Evolutionary conservation across 2,329 filamentous ascomycete genomes (phyloP).

Genomic region (Ampelomyces quisqualis): DNA sequence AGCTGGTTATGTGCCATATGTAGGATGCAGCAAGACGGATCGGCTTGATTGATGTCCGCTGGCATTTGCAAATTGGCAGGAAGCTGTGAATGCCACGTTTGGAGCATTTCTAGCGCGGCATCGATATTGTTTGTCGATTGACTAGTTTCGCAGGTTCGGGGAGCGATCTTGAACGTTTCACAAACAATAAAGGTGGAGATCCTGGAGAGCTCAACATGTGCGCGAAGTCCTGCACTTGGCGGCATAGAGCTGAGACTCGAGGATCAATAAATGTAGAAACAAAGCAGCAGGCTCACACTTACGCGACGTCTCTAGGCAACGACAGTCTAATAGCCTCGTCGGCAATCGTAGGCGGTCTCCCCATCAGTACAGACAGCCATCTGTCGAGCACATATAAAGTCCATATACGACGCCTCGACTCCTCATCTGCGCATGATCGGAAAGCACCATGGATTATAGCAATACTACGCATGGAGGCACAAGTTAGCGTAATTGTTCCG

Average conservation of each 20-base stretch:
- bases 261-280: constrained; percentile 12
- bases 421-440: constrained; percentile 19
- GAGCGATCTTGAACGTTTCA: constrained; percentile 28
- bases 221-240: constrained; percentile 23
- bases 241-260: constrained; percentile 23
- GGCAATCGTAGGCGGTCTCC: constrained; percentile 26
- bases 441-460: constrained; percentile 30
- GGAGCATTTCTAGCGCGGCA: constrained; percentile 22
- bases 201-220: constrained; percentile 24
- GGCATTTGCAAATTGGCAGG: constrained; percentile 16
- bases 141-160: constrained; percentile 10
- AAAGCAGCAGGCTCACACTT: constrained; percentile 15
- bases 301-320: constrained; percentile 23
- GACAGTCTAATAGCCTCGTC: constrained; percentile 29
- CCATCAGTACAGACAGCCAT: constrained; percentile 32
- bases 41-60: constrained; percentile 8
- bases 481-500: constrained; percentile 2
- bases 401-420: constrained; percentile 25
- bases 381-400: constrained; percentile 31
- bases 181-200: constrained; percentile 31
- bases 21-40: constrained; percentile 23
- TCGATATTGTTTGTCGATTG: constrained; percentile 16
- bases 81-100: constrained; percentile 21
- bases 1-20: constrained; percentile 32
- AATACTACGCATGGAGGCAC: constrained; percentile 6